Conservation (phyloP, 257 asterid species). For the Nemophila menziesii region DNA sequence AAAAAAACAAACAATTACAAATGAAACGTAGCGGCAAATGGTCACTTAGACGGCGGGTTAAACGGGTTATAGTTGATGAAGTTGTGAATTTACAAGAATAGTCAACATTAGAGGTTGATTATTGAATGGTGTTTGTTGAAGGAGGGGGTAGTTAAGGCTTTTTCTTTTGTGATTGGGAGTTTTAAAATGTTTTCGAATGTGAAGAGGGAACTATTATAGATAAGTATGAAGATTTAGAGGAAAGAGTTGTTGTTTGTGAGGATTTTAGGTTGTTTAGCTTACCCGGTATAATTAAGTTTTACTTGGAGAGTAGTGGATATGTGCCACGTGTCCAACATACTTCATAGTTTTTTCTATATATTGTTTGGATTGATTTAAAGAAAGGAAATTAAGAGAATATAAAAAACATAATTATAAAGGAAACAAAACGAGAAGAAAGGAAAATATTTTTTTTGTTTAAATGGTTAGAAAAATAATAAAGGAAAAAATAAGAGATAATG, state of each 20-base stretch:
- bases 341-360: too few relatives aligned
- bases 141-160: slow-evolving; percentile 7
- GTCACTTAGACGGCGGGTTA: slow-evolving; percentile 50
- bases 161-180: neutral
- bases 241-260: slow-evolving; percentile 26
- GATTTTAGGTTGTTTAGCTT: slow-evolving; percentile 26
- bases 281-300: slow-evolving; percentile 12
- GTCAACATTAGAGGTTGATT: slow-evolving; percentile 6
- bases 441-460: too few relatives aligned
- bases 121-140: neutral
- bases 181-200: slow-evolving; percentile 9
- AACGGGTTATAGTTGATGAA: slow-evolving; percentile 8
- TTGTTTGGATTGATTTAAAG: too few relatives aligned
- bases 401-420: too few relatives aligned
- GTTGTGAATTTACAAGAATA: slow-evolving; percentile 19
- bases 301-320: neutral
- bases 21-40: slow-evolving; percentile 63
- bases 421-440: too few relatives aligned
- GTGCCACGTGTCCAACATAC: neutral
- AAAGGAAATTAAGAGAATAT: too few relatives aligned
- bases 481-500: too few relatives aligned
- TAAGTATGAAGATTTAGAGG: slow-evolving; percentile 3
- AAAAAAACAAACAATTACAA: slow-evolving; percentile 26
- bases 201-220: slow-evolving; percentile 14
- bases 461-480: too few relatives aligned